Conservation (phyloP, 495 filamentous ascomycete genomes). For the Xylaria intraflava region DNA sequence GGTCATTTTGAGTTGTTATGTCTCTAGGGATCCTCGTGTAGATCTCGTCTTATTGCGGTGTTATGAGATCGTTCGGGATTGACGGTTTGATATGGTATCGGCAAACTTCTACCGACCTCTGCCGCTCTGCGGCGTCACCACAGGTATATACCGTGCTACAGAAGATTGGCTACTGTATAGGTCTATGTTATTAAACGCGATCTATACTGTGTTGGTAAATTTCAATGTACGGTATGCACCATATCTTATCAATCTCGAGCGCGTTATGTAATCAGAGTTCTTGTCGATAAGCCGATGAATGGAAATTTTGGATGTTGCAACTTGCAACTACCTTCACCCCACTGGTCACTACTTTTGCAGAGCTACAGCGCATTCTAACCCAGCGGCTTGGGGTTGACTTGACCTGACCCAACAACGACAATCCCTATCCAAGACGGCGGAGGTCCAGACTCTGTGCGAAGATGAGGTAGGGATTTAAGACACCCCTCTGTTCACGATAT, state of each 20-base stretch:
- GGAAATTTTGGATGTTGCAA: conserved; percentile 10
- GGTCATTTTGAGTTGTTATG: conserved; percentile 51
- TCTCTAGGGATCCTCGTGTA: too few species aligned
- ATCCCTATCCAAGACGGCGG: conserved; percentile 1
- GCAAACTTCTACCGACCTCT: too few species aligned
- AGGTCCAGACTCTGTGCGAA: conserved; percentile 17
- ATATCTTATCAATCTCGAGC: too few species aligned
- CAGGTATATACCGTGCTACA: too few species aligned
- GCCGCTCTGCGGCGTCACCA: too few species aligned
- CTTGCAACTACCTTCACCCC: conserved; percentile 2
- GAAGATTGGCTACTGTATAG: too few species aligned
- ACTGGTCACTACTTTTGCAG: conserved; percentile 2
- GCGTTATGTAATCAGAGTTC: background rate
- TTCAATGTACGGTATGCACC: too few species aligned
- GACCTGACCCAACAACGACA: conserved; percentile 9
- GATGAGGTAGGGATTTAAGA: conserved; percentile 31
- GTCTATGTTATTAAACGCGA: too few species aligned
- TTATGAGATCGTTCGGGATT: too few species aligned
- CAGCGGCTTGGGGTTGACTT: conserved; percentile 6
- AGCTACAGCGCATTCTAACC: background rate
- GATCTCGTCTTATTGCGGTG: too few species aligned
- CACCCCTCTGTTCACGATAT: background rate
- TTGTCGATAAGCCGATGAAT: conserved; percentile 7
- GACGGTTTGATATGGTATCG: too few species aligned
- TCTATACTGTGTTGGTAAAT: too few species aligned